Percentiles rank a stretch among this genome's conserved stretches.
Conservation (phyloP, 2,329 filamentous ascomycete species). For the Fusarium graminum region DNA sequence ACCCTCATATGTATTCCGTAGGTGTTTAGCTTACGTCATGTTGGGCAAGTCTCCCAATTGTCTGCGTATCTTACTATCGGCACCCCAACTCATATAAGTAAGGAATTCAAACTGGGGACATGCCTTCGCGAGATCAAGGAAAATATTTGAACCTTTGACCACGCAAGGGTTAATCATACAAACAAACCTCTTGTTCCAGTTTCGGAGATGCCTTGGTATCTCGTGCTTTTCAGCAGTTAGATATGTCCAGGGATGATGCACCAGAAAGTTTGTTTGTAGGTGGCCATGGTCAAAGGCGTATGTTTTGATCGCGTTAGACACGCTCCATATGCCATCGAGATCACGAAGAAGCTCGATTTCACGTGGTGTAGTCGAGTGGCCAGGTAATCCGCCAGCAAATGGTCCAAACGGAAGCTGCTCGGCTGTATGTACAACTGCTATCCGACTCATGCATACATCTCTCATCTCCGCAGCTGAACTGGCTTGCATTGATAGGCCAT, state of each 20-base stretch:
- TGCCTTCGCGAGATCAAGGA: neutral
- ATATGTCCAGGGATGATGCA: constrained; percentile 14
- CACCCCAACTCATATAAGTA: constrained; percentile 5
- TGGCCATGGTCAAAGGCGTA: neutral
- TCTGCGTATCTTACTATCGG: too few species aligned
- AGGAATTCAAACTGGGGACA: constrained; percentile 1
- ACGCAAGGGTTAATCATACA: constrained; percentile 4
- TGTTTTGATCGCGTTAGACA: neutral
- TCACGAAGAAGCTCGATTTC: neutral
- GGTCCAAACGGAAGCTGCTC: constrained; percentile 13
- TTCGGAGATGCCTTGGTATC: neutral
- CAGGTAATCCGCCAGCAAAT: neutral
- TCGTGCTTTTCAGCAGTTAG: neutral
- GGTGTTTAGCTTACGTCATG: neutral
- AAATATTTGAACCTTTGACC: neutral
- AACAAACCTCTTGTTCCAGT: constrained; percentile 1
- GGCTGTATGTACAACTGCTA: constrained; percentile 3
- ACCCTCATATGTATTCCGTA: neutral
- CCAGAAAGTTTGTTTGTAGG: neutral
- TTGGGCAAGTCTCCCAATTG: neutral
- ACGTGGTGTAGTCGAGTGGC: neutral
- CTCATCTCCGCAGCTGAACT: neutral
- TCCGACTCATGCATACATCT: neutral
- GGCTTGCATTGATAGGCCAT: constrained; percentile 1
- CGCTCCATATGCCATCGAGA: constrained; percentile 9